These are phyloP conservation scores for Amphibolis antarctica DNA, from an alignment of 106 monocot genomes.

Conservation along the genomic window DNA sequence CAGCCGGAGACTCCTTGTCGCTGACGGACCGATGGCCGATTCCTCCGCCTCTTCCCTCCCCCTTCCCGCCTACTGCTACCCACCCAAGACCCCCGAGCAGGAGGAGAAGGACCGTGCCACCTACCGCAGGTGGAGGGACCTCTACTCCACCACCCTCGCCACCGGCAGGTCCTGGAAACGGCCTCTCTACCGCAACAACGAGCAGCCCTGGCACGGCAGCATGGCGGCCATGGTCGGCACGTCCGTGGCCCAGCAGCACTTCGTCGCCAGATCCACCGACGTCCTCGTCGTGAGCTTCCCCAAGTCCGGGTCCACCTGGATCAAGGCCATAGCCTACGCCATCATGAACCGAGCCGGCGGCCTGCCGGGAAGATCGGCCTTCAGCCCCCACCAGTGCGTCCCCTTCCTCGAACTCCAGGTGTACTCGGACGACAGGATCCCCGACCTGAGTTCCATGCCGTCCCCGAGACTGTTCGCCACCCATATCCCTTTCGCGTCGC, in stretches of 20 bases:
- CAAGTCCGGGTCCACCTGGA: constrained; percentile 9
- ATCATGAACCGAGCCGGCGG: background rate
- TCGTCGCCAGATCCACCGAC: background rate
- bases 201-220: background rate
- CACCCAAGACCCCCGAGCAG: too few species aligned
- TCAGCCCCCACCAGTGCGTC: background rate
- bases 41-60: too few species aligned
- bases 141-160: too few species aligned
- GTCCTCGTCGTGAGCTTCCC: background rate
- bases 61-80: too few species aligned
- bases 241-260: background rate
- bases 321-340: constrained; percentile 1
- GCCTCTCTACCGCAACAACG: background rate
- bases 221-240: background rate
- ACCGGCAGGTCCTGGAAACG: fast-evolving
- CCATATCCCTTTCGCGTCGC: constrained; percentile 8
- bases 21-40: too few species aligned
- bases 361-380: background rate
- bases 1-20: too few species aligned
- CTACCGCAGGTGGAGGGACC: too few species aligned
- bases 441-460: background rate
- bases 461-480: constrained; percentile 9
- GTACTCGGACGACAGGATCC: background rate
- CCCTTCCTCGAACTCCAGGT: background rate
- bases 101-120: too few species aligned